These are phyloP conservation scores for Starmerella ratchasimensis DNA, from an alignment of 805 yeast genomes.

Conservation along the genomic window DNA sequence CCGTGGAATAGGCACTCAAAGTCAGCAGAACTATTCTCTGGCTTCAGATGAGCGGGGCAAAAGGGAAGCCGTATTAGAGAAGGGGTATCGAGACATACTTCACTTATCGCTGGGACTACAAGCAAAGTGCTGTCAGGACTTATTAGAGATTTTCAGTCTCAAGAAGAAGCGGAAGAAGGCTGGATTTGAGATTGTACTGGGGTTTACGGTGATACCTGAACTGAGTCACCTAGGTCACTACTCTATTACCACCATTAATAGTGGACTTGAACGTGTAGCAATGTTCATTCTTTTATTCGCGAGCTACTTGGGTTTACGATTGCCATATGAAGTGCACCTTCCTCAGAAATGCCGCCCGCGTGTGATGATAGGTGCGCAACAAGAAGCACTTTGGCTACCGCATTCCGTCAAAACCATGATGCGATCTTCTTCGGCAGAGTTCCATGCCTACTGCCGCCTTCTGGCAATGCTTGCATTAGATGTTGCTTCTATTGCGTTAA, in stretches of 20 bases:
- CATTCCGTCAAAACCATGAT: slow-evolving; percentile 22
- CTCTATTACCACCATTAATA: slow-evolving; percentile 22
- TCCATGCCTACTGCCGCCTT: slow-evolving; percentile 23
- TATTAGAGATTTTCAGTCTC: slow-evolving; percentile 18
- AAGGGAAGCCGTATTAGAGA: slow-evolving; percentile 13
- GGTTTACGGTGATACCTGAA: slow-evolving; percentile 25
- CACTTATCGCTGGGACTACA: slow-evolving; percentile 18
- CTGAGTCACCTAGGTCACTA: slow-evolving; percentile 23
- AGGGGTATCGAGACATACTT: slow-evolving; percentile 15
- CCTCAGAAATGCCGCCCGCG: slow-evolving; percentile 22
- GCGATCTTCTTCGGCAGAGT: slow-evolving; percentile 22
- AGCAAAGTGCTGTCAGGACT: slow-evolving; percentile 17
- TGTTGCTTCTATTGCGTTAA: slow-evolving; percentile 21
- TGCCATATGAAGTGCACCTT: slow-evolving; percentile 23
- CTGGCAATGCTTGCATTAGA: slow-evolving; percentile 26
- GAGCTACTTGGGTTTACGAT: slow-evolving; percentile 23
- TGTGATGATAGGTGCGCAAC: slow-evolving; percentile 17
- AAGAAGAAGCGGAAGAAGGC: slow-evolving; percentile 19
- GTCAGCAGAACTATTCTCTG: slow-evolving; percentile 1
- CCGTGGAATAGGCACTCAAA: neutral
- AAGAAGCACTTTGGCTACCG: slow-evolving; percentile 10
- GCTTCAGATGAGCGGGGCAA: neutral
- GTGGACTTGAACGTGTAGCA: slow-evolving; percentile 26
- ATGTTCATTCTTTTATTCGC: slow-evolving; percentile 23
- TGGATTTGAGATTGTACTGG: slow-evolving; percentile 24